Conservation (phyloP, 1,139 yeast species). For the Yamadazyma oceani region DNA sequence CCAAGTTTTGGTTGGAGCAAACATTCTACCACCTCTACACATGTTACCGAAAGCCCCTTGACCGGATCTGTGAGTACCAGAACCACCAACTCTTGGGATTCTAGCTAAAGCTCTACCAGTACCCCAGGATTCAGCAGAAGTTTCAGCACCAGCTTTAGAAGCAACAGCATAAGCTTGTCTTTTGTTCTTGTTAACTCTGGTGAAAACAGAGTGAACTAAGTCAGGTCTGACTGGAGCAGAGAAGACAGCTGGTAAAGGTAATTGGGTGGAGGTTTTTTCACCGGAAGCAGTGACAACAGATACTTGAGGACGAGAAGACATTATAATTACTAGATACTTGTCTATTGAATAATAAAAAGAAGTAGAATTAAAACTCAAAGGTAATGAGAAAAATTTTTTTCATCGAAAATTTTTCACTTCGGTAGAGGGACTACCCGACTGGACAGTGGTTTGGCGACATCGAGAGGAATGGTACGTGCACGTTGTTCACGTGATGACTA, state of each 20-base stretch:
- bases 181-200: constrained; percentile 99
- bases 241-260: constrained; percentile 98
- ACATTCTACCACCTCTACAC: constrained; percentile 99
- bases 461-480: no score
- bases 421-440: constrained; percentile 6
- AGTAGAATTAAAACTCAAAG: no score
- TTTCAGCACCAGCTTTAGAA: constrained; percentile 99
- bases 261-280: constrained; percentile 78
- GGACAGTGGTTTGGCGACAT: no score
- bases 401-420: constrained; percentile 19
- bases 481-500: no score
- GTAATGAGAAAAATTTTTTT: constrained; percentile 14
- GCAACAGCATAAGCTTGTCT: constrained; percentile 99
- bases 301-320: constrained; percentile 93
- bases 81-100: constrained; percentile 99
- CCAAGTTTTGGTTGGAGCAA: constrained; percentile 99
- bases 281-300: constrained; percentile 90
- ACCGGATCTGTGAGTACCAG: constrained; percentile 99
- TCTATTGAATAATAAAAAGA: constrained; percentile 5
- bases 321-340: constrained; percentile 32
- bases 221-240: constrained; percentile 99
- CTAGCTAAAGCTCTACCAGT: constrained; percentile 99
- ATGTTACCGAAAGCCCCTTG: constrained; percentile 99
- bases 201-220: constrained; percentile 97
- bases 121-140: constrained; percentile 99